Percentiles rank a stretch among this genome's conserved stretches.
Conservation (phyloP, 2,329 filamentous ascomycete genomes). For the Penicillium sp. region DNA sequence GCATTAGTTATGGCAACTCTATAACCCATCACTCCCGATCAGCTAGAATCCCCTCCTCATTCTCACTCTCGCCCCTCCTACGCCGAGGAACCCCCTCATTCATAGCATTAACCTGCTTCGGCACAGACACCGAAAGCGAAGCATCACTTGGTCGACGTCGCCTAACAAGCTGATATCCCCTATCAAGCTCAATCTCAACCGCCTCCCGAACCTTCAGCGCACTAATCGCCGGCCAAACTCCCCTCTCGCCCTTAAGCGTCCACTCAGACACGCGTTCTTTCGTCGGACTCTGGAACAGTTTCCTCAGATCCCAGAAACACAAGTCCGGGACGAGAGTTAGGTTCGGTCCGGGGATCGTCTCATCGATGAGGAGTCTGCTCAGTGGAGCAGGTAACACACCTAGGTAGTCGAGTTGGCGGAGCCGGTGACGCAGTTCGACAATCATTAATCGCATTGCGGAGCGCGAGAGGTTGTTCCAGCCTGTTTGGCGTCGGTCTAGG, state of each 20-base stretch:
- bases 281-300: conserved; percentile 79
- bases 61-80: conserved; percentile 22
- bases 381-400: conserved; percentile 67
- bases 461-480: conserved; percentile 58
- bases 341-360: conserved; percentile 72
- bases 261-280: conserved; percentile 74
- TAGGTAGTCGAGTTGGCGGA: conserved; percentile 76
- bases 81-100: conserved; percentile 29
- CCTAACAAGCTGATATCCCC: conserved; percentile 76
- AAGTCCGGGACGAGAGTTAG: conserved; percentile 82
- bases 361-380: conserved; percentile 75
- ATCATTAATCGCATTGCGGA: conserved; percentile 63
- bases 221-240: conserved; percentile 85
- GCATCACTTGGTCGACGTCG: conserved; percentile 36
- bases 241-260: conserved; percentile 79
- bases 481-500: conserved; percentile 58
- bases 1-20: background rate
- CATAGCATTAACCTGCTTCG: conserved; percentile 16
- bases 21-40: conserved; percentile 10
- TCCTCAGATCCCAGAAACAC: conserved; percentile 67
- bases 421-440: conserved; percentile 74
- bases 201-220: conserved; percentile 78
- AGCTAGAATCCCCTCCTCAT: conserved; percentile 12
- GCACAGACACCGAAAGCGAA: conserved; percentile 10
- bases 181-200: conserved; percentile 83